Percentiles rank a stretch among this genome's conserved stretches.
Evolutionary conservation across 2,329 filamentous ascomycete species (phyloP).

Genomic region (Colletotrichum tofieldiae): DNA sequence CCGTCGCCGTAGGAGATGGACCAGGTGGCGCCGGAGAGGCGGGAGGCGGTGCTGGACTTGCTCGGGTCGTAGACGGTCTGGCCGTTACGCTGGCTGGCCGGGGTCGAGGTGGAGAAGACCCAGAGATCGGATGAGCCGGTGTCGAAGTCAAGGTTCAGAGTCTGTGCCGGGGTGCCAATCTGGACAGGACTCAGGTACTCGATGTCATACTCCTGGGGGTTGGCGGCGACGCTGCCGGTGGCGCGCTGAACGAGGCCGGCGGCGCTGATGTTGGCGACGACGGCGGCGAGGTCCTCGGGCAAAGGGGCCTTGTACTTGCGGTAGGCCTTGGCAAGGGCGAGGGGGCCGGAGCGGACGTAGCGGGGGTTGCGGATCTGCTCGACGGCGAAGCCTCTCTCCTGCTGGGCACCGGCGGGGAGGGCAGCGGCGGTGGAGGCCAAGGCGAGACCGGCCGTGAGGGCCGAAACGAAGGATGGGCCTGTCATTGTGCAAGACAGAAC

Average conservation of each 20-base stretch:
- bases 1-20: conserved; percentile 53
- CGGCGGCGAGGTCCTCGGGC: conserved; percentile 49
- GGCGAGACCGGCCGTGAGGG: conserved; percentile 40
- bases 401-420: conserved; percentile 38
- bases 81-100: conserved; percentile 45
- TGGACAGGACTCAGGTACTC: conserved; percentile 59
- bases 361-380: conserved; percentile 56
- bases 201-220: conserved; percentile 50
- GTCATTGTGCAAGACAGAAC: conserved; percentile 30
- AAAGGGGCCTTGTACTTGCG: conserved; percentile 54
- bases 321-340: conserved; percentile 56
- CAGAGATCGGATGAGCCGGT: conserved; percentile 62
- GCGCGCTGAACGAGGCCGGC: conserved; percentile 46
- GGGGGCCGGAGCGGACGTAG: conserved; percentile 51
- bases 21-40: conserved; percentile 49
- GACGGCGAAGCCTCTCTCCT: conserved; percentile 48
- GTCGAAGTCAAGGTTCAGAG: conserved; percentile 61
- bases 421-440: conserved; percentile 47
- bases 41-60: conserved; percentile 49
- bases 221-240: conserved; percentile 50
- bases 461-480: conserved; percentile 29
- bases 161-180: conserved; percentile 61
- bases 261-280: conserved; percentile 46
- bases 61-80: conserved; percentile 51
- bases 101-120: conserved; percentile 53